Evolutionary conservation across 441 rosid genomes (phyloP).

Genomic region (Erodium moschatum): DNA sequence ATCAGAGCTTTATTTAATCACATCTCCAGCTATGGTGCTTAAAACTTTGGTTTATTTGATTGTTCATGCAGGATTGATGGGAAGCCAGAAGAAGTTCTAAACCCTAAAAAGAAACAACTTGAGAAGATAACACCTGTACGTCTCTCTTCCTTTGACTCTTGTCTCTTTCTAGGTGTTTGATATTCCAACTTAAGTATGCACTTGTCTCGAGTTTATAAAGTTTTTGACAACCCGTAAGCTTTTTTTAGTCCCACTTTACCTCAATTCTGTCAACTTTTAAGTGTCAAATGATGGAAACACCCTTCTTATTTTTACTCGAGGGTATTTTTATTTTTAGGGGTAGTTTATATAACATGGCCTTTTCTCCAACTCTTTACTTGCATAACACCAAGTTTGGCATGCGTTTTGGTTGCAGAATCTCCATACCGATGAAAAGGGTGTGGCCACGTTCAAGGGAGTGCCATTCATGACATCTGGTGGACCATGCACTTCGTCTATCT

Average conservation of each 20-base stretch:
- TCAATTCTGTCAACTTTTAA: no score
- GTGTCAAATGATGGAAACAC: no score
- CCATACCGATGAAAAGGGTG: slow-evolving; percentile 72
- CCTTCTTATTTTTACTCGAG: no score
- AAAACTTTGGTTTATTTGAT: neutral
- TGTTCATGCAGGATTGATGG: slow-evolving; percentile 55
- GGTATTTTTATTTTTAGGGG: no score
- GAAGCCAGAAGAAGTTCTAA: slow-evolving; percentile 82
- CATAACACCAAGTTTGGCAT: slow-evolving; percentile 1
- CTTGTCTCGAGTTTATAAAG: no score
- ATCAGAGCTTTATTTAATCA: neutral
- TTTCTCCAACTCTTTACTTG: neutral
- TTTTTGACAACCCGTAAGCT: no score
- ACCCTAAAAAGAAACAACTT: slow-evolving; percentile 92
- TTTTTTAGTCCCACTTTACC: no score
- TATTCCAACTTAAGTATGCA: no score
- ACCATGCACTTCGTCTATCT: slow-evolving; percentile 61
- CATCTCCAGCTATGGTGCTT: neutral
- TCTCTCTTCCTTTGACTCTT: neutral
- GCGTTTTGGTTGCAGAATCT: slow-evolving; percentile 53
- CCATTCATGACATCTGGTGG: slow-evolving; percentile 91
- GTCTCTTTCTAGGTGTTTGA: no score
- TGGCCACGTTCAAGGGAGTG: slow-evolving; percentile 82
- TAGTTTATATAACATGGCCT: neutral
- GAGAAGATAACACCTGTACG: slow-evolving; percentile 90